Evolutionary conservation across 805 yeast species (phyloP).

Genomic region (Lipomyces orientalis): DNA sequence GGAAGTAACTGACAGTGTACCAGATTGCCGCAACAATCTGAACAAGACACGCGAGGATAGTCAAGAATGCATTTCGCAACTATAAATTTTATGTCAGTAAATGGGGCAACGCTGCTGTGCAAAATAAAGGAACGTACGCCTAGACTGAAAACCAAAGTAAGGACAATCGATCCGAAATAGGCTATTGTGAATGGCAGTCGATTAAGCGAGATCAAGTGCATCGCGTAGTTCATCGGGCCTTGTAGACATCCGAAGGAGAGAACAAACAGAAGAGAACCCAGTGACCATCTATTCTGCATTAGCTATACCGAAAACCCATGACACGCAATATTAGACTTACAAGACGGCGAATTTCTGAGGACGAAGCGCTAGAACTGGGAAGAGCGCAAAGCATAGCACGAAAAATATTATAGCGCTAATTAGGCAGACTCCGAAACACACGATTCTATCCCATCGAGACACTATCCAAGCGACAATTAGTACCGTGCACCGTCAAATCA

Average conservation of each 20-base stretch:
- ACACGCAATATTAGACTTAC: constrained; percentile 12
- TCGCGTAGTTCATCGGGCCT: constrained; percentile 83
- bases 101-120: neutral
- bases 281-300: constrained; percentile 65
- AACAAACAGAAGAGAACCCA: constrained; percentile 87
- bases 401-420: constrained; percentile 82
- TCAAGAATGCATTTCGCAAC: constrained; percentile 72
- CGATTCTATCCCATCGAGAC: constrained; percentile 77
- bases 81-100: neutral
- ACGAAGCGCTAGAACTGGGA: constrained; percentile 86
- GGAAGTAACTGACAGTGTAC: constrained; percentile 91
- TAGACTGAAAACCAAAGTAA: constrained; percentile 80
- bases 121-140: constrained; percentile 43
- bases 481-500: neutral
- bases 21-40: constrained; percentile 88
- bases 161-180: constrained; percentile 77
- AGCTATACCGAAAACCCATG: constrained; percentile 44
- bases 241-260: constrained; percentile 88
- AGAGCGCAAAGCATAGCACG: constrained; percentile 75
- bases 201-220: constrained; percentile 74
- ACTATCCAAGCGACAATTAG: constrained; percentile 31
- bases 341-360: constrained; percentile 85
- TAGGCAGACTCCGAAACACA: constrained; percentile 78
- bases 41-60: constrained; percentile 72
- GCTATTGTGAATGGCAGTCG: constrained; percentile 80